Evolutionary conservation across 2,329 filamentous ascomycete species (phyloP).

Genomic region (Calonectria crousiana): DNA sequence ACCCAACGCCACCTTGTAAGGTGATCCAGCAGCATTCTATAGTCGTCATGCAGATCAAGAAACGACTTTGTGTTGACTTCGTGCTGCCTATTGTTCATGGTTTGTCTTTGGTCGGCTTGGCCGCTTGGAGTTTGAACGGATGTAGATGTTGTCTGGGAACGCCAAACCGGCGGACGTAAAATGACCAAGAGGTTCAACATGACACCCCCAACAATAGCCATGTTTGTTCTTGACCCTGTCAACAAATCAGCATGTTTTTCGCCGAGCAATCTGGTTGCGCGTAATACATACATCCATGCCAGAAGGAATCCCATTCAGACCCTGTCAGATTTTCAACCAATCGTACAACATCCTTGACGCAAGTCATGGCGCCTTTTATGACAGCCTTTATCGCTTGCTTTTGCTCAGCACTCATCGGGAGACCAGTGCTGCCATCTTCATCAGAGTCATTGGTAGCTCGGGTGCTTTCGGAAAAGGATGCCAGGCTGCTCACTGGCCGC

Average conservation of each 20-base stretch:
- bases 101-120: background rate
- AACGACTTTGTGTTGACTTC: background rate
- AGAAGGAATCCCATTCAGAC: constrained; percentile 1
- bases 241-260: background rate
- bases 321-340: background rate
- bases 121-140: background rate
- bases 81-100: background rate
- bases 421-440: background rate
- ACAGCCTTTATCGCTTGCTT: background rate
- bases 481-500: background rate
- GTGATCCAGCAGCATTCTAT: background rate
- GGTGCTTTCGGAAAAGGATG: background rate
- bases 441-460: background rate
- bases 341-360: background rate
- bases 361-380: background rate
- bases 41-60: background rate
- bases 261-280: background rate
- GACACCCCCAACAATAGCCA: background rate
- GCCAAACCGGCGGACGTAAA: background rate
- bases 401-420: background rate
- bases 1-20: background rate
- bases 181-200: background rate
- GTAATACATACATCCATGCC: background rate
- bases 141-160: background rate
- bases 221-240: constrained; percentile 2